phyloP scores from a whole-genome alignment of 768 basidiomycete species.

The Ramaria sp. region DNA sequence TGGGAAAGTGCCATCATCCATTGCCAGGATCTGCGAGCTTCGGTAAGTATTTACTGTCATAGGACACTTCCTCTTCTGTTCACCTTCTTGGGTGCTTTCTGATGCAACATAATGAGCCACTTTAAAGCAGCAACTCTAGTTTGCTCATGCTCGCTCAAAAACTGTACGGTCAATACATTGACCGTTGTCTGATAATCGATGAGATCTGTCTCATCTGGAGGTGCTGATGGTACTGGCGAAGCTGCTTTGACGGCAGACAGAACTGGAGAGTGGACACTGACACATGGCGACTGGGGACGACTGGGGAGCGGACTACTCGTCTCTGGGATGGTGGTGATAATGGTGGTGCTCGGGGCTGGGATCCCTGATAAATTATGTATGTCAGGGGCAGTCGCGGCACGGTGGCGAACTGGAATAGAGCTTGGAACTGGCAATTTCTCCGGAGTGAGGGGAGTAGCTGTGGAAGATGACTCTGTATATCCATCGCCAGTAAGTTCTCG shows the following conservation, averaged over 20 bases:
- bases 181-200: slow-evolving; percentile 93
- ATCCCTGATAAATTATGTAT: not conserved
- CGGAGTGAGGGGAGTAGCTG: slow-evolving; percentile 16
- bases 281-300: slow-evolving; percentile 50
- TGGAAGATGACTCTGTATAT: not conserved
- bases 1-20: slow-evolving; percentile 96
- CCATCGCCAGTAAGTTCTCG: not conserved
- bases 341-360: not conserved
- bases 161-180: slow-evolving; percentile 84
- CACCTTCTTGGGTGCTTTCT: slow-evolving; percentile 94
- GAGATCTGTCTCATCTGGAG: slow-evolving; percentile 47
- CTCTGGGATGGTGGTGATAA: slow-evolving; percentile 9
- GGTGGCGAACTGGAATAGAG: not conserved
- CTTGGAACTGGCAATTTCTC: slow-evolving; percentile 23
- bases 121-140: slow-evolving; percentile 92
- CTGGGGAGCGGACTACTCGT: slow-evolving; percentile 22
- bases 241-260: slow-evolving; percentile 15
- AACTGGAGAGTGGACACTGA: slow-evolving; percentile 14
- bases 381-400: slow-evolving; percentile 2
- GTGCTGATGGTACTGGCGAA: slow-evolving; percentile 15
- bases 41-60: not conserved
- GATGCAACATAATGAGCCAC: slow-evolving; percentile 98
- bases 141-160: slow-evolving; percentile 93
- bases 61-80: slow-evolving; percentile 1
- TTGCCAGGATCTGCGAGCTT: slow-evolving; percentile 65